phyloP scores from a whole-genome alignment of 2,329 filamentous ascomycete species.

The Fusarium redolens region DNA sequence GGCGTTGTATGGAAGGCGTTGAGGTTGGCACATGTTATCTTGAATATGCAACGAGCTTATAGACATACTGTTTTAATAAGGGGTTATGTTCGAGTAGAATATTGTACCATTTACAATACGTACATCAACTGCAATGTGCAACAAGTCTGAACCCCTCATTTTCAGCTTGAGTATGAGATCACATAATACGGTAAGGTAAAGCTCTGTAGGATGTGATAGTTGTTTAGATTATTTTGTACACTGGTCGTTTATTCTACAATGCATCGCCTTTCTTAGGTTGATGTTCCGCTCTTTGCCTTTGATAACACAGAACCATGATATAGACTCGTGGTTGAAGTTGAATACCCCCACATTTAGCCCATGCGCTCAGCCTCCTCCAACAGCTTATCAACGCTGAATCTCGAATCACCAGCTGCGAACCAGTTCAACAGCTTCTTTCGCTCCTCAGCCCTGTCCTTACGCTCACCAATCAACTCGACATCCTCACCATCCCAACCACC shows the following conservation, averaged over 20 bases:
- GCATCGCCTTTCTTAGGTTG: not conserved
- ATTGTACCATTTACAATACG: not conserved
- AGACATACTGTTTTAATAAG: not conserved
- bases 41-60: constrained; percentile 1
- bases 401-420: constrained; percentile 82
- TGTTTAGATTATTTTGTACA: constrained; percentile 14
- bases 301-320: not conserved
- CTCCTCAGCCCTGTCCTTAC: constrained; percentile 67
- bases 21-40: not conserved
- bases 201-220: not conserved
- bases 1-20: constrained; percentile 8
- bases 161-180: not conserved
- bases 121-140: not conserved
- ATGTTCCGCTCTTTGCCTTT: not conserved
- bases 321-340: not conserved
- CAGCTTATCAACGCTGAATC: constrained; percentile 85
- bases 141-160: not conserved
- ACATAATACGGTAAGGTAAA: constrained; percentile 50
- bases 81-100: not conserved
- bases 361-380: constrained; percentile 91
- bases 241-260: constrained; percentile 28
- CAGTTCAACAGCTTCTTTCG: constrained; percentile 80
- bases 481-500: constrained; percentile 68
- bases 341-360: constrained; percentile 52
- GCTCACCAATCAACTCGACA: constrained; percentile 50